Base-by-base conservation (phyloP, 768 basidiomycete species). In the Suillus discolor region DNA sequence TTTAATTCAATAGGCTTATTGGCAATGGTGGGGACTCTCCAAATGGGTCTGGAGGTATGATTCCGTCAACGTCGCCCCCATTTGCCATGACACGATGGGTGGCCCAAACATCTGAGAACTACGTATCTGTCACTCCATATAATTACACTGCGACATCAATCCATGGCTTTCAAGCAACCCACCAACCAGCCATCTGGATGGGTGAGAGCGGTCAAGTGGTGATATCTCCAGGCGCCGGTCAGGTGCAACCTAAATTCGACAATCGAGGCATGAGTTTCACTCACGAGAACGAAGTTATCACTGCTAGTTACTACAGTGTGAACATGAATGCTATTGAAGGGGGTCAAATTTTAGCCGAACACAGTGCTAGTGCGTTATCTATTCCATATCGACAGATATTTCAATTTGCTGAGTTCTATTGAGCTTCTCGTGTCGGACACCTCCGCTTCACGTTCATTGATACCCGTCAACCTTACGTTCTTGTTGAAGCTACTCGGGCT, bases 101-200 rank as follows among this genome's bases (percentile, higher is more conserved):
- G 13, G 90, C 92, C 0, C 90, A 92, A 75, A 93, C 90, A 11
- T 84, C 90, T 65, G 79, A 86, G 64, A 92, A 92, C 76, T 92
- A 89, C 66, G 89, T 91, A 57, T 92, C 89, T 6, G 82, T 87
- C 12, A 87, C 87, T 2, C 89, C 90, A 5, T 91, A 89, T 71
- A 91, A 91, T 73, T 82, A 84, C 73, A 89, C 90, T 0, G 83
- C 83, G 65, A 77, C 74, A 0, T 71, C 70, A 15, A 85, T 93
- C 4, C 88, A 91, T 69, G 92, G 93, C 1, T 93, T 94, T 70
- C 85, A 90, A 57, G 92, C 85, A 6, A 93, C 92, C 4, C 87
- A 92, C 62, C 93, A 93, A 69, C 92, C 92, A 13, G 93, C 93
- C 0, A 93, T 94, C 44, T 94, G 92, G 92, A 94, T 94, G 92